These are phyloP conservation scores for Sclerotinia spermophila DNA, from an alignment of 2,329 filamentous ascomycete species.

Conservation along the genomic window DNA sequence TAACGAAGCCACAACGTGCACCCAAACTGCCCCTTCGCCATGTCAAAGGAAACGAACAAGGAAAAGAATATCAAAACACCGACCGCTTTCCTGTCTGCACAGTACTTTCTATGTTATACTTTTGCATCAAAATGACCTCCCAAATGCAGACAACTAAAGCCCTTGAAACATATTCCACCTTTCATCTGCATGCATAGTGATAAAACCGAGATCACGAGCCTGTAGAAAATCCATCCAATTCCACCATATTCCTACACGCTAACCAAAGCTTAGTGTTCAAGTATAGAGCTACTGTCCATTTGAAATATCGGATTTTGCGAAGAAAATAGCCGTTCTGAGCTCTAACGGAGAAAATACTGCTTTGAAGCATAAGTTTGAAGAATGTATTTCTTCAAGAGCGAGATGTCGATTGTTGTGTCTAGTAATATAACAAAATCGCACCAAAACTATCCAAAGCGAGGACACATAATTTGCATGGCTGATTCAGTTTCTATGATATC, in stretches of 20 bases:
- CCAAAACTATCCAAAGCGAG: background rate
- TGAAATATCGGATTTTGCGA: background rate
- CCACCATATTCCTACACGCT: background rate
- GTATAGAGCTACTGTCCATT: background rate
- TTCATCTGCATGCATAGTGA: background rate
- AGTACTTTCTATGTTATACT: background rate
- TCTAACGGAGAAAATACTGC: background rate
- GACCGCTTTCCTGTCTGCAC: background rate
- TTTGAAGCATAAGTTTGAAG: background rate
- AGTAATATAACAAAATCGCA: no score
- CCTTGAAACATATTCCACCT: background rate
- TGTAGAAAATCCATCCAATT: background rate
- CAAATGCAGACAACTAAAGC: no score
- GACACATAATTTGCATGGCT: no score
- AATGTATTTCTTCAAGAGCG: no score
- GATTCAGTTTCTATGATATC: background rate
- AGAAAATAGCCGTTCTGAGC: fast-evolving
- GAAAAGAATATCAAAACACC: background rate
- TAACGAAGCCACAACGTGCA: background rate
- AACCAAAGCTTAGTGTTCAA: background rate
- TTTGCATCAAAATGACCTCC: background rate
- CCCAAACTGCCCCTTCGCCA: background rate
- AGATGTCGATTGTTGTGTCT: no score
- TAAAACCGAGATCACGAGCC: background rate
- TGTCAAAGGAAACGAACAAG: background rate